Percentiles rank a stretch among this genome's conserved stretches.
phyloP scores from a whole-genome alignment of 805 yeast genomes.

The Cyberlindnera suaveolens region DNA sequence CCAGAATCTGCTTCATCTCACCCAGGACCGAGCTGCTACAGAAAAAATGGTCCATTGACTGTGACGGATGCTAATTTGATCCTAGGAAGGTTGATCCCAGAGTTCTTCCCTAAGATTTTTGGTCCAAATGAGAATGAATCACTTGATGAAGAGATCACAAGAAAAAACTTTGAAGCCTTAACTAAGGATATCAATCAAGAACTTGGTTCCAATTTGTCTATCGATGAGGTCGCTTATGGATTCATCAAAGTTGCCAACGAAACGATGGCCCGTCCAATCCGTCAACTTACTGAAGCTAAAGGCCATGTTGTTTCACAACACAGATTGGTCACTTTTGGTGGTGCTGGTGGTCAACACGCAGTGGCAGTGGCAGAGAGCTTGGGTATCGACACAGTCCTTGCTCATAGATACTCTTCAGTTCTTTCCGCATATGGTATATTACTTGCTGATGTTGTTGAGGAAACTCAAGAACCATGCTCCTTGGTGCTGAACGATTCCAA shows the following conservation, averaged over 20 bases:
- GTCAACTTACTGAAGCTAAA: conserved; percentile 79
- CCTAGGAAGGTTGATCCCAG: conserved; percentile 67
- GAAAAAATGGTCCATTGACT: conserved; percentile 79
- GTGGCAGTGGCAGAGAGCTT: conserved; percentile 66
- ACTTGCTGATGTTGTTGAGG: conserved; percentile 79
- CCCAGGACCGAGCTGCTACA: conserved; percentile 86
- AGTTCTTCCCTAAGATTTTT: conserved; percentile 72
- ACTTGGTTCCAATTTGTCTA: conserved; percentile 33
- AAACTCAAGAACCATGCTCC: conserved; percentile 69
- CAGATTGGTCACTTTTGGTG: conserved; percentile 79
- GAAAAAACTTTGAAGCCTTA: conserved; percentile 43
- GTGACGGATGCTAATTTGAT: conserved; percentile 81
- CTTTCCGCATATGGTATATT: conserved; percentile 87
- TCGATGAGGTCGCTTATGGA: conserved; percentile 73
- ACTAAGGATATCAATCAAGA: conserved; percentile 50
- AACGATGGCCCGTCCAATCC: conserved; percentile 85
- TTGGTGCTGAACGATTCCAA: conserved; percentile 31
- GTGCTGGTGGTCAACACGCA: conserved; percentile 93
- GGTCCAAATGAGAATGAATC: conserved; percentile 76
- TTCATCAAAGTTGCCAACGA: conserved; percentile 81
- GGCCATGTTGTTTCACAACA: conserved; percentile 66
- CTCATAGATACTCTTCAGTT: conserved; percentile 78
- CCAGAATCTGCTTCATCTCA: conserved; percentile 86
- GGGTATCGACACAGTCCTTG: conserved; percentile 62
- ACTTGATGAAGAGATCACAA: conserved; percentile 44